Percentiles rank a stretch among this genome's conserved stretches.
Conservation (phyloP, 176 grass and related monocot species). For the Paspalum notatum region DNA sequence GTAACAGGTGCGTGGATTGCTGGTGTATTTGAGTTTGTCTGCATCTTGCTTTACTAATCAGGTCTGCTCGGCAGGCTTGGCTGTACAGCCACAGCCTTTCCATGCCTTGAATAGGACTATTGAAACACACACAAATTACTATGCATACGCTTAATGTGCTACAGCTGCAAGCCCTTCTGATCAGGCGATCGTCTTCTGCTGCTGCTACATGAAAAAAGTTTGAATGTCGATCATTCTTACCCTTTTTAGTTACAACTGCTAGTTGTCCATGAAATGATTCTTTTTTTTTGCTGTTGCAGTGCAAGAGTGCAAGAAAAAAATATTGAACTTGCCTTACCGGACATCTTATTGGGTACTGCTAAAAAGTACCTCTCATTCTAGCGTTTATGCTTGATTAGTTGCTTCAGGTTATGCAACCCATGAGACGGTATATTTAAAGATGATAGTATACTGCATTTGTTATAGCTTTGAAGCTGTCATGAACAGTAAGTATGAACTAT, state of each 20-base stretch:
- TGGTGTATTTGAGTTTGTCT: no score
- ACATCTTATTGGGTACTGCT: background rate
- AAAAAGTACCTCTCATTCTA: background rate
- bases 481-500: background rate
- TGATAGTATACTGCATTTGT: background rate
- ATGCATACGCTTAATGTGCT: no score
- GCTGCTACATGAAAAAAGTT: background rate
- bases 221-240: background rate
- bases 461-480: background rate
- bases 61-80: no score
- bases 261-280: background rate
- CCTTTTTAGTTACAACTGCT: background rate
- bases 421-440: background rate
- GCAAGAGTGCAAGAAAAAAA: no score
- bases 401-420: background rate
- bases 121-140: no score
- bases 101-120: no score
- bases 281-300: background rate
- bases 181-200: background rate
- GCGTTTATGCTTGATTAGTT: constrained; percentile 2
- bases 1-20: no score
- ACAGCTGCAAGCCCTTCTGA: no score
- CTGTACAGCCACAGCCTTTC: no score
- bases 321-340: background rate
- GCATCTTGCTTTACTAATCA: no score